Base-by-base conservation (phyloP, 2,329 filamentous ascomycete genomes). In the Colletotrichum brevisporum region DNA sequence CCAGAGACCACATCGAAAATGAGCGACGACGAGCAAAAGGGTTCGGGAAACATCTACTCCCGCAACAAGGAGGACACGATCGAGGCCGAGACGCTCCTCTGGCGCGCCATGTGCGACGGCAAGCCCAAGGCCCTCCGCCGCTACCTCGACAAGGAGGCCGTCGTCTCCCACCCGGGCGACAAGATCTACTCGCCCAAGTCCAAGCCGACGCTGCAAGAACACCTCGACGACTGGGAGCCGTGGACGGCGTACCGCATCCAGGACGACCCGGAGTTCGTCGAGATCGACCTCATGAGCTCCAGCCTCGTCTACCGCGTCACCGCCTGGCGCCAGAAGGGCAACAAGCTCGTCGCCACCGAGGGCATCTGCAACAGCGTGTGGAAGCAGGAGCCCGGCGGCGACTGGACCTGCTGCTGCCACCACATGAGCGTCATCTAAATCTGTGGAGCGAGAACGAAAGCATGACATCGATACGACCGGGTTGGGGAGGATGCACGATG, bases 231-330 rank as follows among this genome's bases (percentile, higher is more conserved):
- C 8, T 79, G 74, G 69, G 76, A 80, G 72, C 77, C 78, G 0
- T 80, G 76, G 76, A 79, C 78, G 24, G 77, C 78, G 0, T 80
- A 79, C 73, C 76, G 77, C 70, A 78, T 80, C 65, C 75, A 79
- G 60, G 77, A 73, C 67, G 78, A 80, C 39, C 76, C 76, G 2
- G 76, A 79, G 55, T 80, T 80, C 54, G 78, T 80, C 63, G 78
- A 80, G 75, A 76, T 80, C n/a, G 78, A 80, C 70, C 72, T 80
- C 75, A 80, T 80, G 78, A 75, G 74, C 68, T 74, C 76, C 6
- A 74, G 75, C 2, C 70, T 80, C 31, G 74, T 73, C 6, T 80
- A 80, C 69, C 71, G 73, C 24, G 77, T 80, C 39, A 80, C 78
- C 18, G 73, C 76, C 1, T 80, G 77, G 77, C 74, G 74, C 63